These are phyloP conservation scores for Colletotrichum tropicicola DNA, from an alignment of 2,329 filamentous ascomycete species.

Conservation along the genomic window DNA sequence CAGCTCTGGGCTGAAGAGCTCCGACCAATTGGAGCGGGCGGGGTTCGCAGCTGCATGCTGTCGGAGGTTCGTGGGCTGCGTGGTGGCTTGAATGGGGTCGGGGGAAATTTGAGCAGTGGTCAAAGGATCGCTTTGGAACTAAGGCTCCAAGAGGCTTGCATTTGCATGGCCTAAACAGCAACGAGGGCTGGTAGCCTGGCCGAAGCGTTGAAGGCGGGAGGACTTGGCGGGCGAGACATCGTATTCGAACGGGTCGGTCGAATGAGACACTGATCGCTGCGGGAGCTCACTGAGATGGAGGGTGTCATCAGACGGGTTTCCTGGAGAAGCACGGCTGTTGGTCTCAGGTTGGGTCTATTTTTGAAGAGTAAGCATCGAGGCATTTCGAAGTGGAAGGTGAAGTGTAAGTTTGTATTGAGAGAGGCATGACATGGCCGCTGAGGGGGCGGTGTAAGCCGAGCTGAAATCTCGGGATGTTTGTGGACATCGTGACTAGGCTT, in stretches of 20 bases:
- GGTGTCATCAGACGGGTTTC: background rate
- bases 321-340: background rate
- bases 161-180: background rate
- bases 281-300: background rate
- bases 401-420: too few species aligned
- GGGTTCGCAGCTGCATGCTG: background rate
- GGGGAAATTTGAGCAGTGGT: too few species aligned
- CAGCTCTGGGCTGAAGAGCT: background rate
- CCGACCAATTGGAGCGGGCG: background rate
- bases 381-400: background rate
- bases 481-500: background rate
- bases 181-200: too few species aligned
- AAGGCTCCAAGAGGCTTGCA: background rate
- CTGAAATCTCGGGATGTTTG: background rate
- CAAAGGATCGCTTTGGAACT: too few species aligned
- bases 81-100: too few species aligned
- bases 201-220: background rate
- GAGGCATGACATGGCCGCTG: background rate
- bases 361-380: conserved; percentile 4
- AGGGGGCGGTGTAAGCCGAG: background rate
- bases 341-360: background rate
- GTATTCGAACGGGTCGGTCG: background rate
- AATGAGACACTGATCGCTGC: background rate
- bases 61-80: background rate
- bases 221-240: background rate